Evolutionary conservation across 2,329 filamentous ascomycete genomes (phyloP), one percentile per base, ranked within the genome.

Genomic region (Diplodia scrobiculata): DNA sequence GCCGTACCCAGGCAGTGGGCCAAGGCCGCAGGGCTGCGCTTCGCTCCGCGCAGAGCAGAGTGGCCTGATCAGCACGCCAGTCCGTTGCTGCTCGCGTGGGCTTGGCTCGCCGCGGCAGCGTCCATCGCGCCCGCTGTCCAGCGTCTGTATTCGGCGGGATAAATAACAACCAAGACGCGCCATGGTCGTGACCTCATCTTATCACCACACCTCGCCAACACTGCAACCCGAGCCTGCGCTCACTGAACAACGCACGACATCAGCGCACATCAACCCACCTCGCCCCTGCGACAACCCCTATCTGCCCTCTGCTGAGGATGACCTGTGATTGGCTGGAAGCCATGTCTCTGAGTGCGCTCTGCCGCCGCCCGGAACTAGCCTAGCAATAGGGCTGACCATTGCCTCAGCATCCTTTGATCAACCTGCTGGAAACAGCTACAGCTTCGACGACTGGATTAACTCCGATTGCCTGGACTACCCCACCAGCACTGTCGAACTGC

Each of bases 361-460:
- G 41, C 63, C 63, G 63, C 63, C 63, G 14, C 41, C 53, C 51
- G 63, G 41, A 47, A 34, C 29, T 34, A 62, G 58, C 25, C 52
- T 65, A 55, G 52, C 51, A 52, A 38, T 25, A 65, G 63, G 63
- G 63, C 63, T 65, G 63, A 65, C 63, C 52, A 45, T 29, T 34
- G 62, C 62, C 34, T 45, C 63, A 65, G 52, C 63, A 55, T 65
- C 63, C 63, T 55, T 55, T 50, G 63, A 65, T 55, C 58, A 62
- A 62, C 58, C 58, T 50, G 63, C 63, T 55, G 52, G 52, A 65
- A 65, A 55, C 52, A 65, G 47, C 54, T 58, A 62, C 65, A 62
- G 52, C 65, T 54, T 74, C 66, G 71, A 72, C 36, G 67, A 70
- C 34, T 75, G 73, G 66, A 70, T 77, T 67, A 71, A 75, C 67